These are phyloP conservation scores for Agaricus subrufescens DNA, from an alignment of 768 basidiomycete genomes.

Conservation along the genomic window DNA sequence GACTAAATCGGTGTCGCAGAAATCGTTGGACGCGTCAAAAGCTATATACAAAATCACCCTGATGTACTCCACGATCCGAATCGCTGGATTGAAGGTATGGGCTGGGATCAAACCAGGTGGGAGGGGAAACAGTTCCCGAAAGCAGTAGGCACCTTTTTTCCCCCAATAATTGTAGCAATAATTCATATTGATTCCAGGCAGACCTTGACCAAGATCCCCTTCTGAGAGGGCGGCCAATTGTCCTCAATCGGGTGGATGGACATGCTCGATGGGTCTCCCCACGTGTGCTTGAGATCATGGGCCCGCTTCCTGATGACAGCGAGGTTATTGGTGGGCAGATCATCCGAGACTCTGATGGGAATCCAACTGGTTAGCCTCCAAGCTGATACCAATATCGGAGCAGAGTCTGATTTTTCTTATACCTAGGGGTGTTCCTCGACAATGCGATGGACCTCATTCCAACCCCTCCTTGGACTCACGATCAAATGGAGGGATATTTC, in stretches of 20 bases:
- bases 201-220: constrained; percentile 70
- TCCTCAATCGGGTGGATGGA: constrained; percentile 71
- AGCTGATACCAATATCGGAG: not conserved
- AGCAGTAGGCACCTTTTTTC: constrained; percentile 41
- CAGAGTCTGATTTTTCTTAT: not conserved
- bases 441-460: constrained; percentile 80
- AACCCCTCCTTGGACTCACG: constrained; percentile 56
- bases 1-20: constrained; percentile 33
- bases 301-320: constrained; percentile 43
- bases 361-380: constrained; percentile 54
- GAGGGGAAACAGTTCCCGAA: constrained; percentile 58
- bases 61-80: constrained; percentile 47
- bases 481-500: constrained; percentile 56
- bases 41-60: constrained; percentile 54
- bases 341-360: constrained; percentile 53
- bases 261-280: constrained; percentile 88
- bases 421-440: constrained; percentile 72
- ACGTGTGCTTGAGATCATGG: constrained; percentile 61
- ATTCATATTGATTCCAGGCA: constrained; percentile 33
- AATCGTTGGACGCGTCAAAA: constrained; percentile 54
- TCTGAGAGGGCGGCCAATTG: constrained; percentile 66
- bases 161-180: not conserved
- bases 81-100: constrained; percentile 79
- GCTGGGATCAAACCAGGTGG: constrained; percentile 94
- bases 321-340: constrained; percentile 73